Conservation (phyloP, 192 early-diverging fungal species). For the Coemansia sp. region DNA sequence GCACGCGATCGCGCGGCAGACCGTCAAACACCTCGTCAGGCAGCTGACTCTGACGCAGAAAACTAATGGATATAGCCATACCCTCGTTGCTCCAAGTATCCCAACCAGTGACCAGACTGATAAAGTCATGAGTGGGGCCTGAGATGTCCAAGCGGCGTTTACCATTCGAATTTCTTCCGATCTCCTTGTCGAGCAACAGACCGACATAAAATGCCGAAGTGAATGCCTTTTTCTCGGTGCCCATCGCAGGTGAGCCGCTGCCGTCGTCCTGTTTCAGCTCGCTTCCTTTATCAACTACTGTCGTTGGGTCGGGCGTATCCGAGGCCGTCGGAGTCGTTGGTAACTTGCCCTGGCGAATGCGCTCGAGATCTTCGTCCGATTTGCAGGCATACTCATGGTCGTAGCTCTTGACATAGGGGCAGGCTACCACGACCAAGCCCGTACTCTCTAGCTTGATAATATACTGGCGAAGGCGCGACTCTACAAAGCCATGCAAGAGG, state of each 20-base stretch:
- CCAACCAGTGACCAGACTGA: constrained; percentile 67
- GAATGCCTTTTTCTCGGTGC: constrained; percentile 54
- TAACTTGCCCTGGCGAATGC: constrained; percentile 68
- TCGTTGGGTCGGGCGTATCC: neutral
- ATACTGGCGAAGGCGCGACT: constrained; percentile 87
- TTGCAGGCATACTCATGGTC: constrained; percentile 67
- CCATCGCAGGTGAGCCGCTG: constrained; percentile 5
- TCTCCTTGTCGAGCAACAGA: constrained; percentile 63
- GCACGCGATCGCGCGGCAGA: constrained; percentile 30
- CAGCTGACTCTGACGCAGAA: constrained; percentile 43
- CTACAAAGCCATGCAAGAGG: constrained; percentile 86
- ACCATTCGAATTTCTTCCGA: constrained; percentile 49
- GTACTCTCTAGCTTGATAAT: constrained; percentile 81
- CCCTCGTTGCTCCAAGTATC: constrained; percentile 31
- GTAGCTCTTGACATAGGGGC: constrained; percentile 90
- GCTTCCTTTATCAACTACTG: neutral
- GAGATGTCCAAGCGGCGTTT: constrained; percentile 73
- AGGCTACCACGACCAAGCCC: constrained; percentile 71
- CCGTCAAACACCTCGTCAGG: constrained; percentile 50
- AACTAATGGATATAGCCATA: constrained; percentile 45
- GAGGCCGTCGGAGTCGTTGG: neutral
- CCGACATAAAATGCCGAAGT: constrained; percentile 93
- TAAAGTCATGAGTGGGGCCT: constrained; percentile 84
- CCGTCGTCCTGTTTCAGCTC: neutral
- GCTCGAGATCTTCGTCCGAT: constrained; percentile 66